Evolutionary conservation across 805 yeast species (phyloP).

Genomic region (Brettanomyces custersianus): DNA sequence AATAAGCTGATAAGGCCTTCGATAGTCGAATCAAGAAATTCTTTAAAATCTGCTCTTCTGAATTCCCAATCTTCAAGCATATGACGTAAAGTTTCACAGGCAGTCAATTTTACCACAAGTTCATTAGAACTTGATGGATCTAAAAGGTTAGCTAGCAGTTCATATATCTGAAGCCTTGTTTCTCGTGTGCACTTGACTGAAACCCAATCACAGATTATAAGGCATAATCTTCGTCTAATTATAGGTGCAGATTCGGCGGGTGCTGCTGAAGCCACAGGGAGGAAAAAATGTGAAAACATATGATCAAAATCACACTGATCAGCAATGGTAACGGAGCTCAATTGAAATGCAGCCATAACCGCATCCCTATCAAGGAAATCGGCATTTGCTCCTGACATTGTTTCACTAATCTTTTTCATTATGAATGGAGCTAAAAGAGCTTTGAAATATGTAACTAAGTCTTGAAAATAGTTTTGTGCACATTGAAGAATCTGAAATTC

Average conservation of each 20-base stretch:
- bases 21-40: slow-evolving; percentile 49
- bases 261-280: slow-evolving; percentile 51
- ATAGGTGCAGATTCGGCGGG: slow-evolving; percentile 45
- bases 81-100: slow-evolving; percentile 58
- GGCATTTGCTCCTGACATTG: slow-evolving; percentile 19
- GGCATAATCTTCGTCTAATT: slow-evolving; percentile 66
- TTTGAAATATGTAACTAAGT: slow-evolving; percentile 56
- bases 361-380: slow-evolving; percentile 70
- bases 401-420: slow-evolving; percentile 46
- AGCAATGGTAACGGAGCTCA: slow-evolving; percentile 58
- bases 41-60: slow-evolving; percentile 54
- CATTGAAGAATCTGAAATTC: slow-evolving; percentile 82
- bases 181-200: slow-evolving; percentile 53
- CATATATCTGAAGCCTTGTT: slow-evolving; percentile 50
- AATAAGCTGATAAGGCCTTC: slow-evolving; percentile 41
- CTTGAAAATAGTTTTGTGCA: slow-evolving; percentile 78
- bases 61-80: slow-evolving; percentile 86
- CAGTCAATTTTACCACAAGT: slow-evolving; percentile 70
- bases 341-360: slow-evolving; percentile 72
- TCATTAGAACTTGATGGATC: slow-evolving; percentile 44
- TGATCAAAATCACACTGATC: slow-evolving; percentile 62
- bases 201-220: slow-evolving; percentile 77
- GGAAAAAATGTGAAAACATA: slow-evolving; percentile 45
- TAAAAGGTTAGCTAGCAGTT: slow-evolving; percentile 39
- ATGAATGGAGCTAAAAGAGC: slow-evolving; percentile 45